Evolutionary conservation across 2,329 filamentous ascomycete genomes (phyloP).

Genomic region (Cercospora sp.): DNA sequence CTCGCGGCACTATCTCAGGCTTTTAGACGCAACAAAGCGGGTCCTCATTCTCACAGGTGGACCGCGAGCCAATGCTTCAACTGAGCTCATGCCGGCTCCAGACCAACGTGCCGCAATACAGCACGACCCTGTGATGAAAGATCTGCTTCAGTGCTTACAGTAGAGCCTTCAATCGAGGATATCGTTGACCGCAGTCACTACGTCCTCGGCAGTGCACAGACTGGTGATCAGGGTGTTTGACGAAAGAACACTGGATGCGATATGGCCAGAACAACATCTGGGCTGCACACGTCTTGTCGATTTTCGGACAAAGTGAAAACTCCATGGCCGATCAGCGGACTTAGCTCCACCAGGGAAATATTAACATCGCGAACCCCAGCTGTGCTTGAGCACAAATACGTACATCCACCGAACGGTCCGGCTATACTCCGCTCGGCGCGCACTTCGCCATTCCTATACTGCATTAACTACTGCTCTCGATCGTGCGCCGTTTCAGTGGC

Average conservation of each 20-base stretch:
- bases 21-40: slow-evolving; percentile 1
- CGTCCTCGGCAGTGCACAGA: neutral
- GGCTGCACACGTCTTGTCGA: neutral
- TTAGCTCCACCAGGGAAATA: slow-evolving; percentile 12
- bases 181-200: neutral
- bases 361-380: slow-evolving; percentile 12
- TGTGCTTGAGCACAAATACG: slow-evolving; percentile 19
- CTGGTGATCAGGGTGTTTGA: neutral
- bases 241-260: neutral
- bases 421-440: slow-evolving; percentile 16
- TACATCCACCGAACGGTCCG: slow-evolving; percentile 13
- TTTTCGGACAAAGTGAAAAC: neutral
- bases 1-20: neutral
- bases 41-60: neutral
- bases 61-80: neutral
- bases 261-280: neutral
- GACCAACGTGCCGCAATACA: neutral
- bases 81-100: slow-evolving; percentile 6
- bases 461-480: slow-evolving; percentile 8
- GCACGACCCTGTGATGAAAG: neutral
- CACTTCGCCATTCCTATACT: slow-evolving; percentile 15
- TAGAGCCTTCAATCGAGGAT: neutral
- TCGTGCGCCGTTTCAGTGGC: slow-evolving; percentile 12
- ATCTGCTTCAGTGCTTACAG: neutral
- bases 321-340: slow-evolving; percentile 2